A percentile compares a stretch with the other conserved stretches of the same genome.
Conservation (phyloP, 805 yeast species). For the Clavispora asparagi region DNA sequence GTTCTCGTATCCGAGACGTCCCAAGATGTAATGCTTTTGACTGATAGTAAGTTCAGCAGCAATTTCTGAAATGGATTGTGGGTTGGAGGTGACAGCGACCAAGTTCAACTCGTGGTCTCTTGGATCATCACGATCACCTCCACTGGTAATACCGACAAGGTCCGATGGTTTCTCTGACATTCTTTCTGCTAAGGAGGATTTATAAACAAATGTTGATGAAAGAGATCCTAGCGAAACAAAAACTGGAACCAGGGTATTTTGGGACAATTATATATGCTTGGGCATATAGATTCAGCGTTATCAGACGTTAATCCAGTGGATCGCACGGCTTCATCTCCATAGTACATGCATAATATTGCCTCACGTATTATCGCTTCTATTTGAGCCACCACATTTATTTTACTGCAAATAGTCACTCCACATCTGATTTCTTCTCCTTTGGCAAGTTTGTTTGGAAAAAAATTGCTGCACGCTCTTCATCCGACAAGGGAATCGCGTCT, state of each 20-base stretch:
- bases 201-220: background rate
- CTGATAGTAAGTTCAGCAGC: conserved; percentile 19
- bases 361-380: background rate
- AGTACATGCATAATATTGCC: background rate
- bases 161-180: background rate
- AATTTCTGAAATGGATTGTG: conserved; percentile 21
- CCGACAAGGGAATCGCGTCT: too few species aligned
- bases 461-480: too few species aligned
- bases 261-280: background rate
- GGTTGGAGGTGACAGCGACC: conserved; percentile 19
- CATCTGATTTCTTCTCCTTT: too few species aligned
- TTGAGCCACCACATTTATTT: background rate
- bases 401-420: too few species aligned
- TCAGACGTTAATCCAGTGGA: background rate
- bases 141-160: background rate
- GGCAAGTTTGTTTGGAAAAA: too few species aligned
- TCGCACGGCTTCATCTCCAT: background rate
- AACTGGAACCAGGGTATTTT: background rate
- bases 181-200: background rate
- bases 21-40: conserved; percentile 25
- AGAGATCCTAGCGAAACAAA: background rate
- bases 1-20: conserved; percentile 20
- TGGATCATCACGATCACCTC: conserved; percentile 1
- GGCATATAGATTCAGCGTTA: background rate
- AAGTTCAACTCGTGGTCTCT: conserved; percentile 11